Evolutionary conservation across 1,139 yeast genomes (phyloP).

Genomic region (Yamadazyma atlantica): DNA sequence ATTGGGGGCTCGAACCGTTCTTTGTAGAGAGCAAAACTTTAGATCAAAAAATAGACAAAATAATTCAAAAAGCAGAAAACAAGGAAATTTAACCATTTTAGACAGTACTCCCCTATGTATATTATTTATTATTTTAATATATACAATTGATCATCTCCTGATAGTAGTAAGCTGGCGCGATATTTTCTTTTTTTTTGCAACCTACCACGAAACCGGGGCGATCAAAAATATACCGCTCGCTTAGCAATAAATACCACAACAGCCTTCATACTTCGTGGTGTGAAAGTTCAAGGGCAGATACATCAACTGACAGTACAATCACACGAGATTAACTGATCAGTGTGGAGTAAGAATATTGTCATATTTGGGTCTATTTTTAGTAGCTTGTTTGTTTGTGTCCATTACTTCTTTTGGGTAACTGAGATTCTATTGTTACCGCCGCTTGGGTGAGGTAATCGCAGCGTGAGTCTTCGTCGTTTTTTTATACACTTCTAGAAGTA

Average conservation of each 20-base stretch:
- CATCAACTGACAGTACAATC: too few relatives aligned
- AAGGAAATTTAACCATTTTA: neutral
- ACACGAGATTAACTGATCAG: too few relatives aligned
- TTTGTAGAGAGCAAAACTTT: neutral
- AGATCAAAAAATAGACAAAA: neutral
- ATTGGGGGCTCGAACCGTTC: constrained; percentile 40
- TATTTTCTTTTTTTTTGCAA: too few relatives aligned
- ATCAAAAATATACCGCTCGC: neutral
- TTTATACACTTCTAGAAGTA: neutral
- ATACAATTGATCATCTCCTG: too few relatives aligned
- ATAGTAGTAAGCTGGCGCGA: too few relatives aligned
- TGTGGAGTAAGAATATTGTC: too few relatives aligned
- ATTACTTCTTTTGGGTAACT: neutral
- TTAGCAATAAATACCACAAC: neutral
- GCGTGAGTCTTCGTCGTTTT: neutral
- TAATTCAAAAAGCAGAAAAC: neutral
- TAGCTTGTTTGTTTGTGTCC: too few relatives aligned
- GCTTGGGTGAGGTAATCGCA: neutral
- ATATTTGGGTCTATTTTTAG: too few relatives aligned
- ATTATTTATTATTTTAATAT: neutral
- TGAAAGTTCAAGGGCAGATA: too few relatives aligned
- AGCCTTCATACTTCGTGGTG: neutral
- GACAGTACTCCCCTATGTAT: neutral
- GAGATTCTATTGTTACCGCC: neutral
- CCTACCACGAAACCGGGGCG: neutral